A percentile compares a stretch with the other conserved stretches of the same genome.
Evolutionary conservation across 1,284 basidiomycete genomes (phyloP).

Genomic region (Boletus mariae): DNA sequence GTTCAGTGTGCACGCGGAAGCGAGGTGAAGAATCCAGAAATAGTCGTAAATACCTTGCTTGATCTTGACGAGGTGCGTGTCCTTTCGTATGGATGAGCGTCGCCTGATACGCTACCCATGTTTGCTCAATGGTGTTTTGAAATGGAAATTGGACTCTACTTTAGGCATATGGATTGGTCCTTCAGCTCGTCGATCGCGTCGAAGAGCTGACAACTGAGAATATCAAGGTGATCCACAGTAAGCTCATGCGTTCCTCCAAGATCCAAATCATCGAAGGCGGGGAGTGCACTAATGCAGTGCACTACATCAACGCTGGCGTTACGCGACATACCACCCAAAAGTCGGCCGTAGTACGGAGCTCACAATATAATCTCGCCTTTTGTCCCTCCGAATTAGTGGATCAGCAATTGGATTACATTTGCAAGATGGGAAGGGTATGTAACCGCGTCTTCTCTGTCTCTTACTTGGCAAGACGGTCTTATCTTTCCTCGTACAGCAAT

Average conservation of each 20-base stretch:
- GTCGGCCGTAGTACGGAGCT: conserved; percentile 35
- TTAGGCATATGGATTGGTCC: conserved; percentile 25
- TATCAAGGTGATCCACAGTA: conserved; percentile 29
- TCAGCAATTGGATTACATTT: conserved; percentile 40
- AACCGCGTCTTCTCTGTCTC: background rate
- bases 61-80: conserved; percentile 28
- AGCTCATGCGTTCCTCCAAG: conserved; percentile 34
- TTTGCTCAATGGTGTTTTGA: background rate
- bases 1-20: conserved; percentile 23
- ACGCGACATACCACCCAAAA: conserved; percentile 36
- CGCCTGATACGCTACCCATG: background rate
- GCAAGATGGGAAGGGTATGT: conserved; percentile 39
- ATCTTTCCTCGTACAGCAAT: conserved; percentile 26
- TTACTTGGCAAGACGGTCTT: background rate
- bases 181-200: conserved; percentile 23
- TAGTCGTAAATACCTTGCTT: conserved; percentile 15
- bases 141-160: background rate
- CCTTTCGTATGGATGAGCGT: background rate
- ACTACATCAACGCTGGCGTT: conserved; percentile 35
- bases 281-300: conserved; percentile 10
- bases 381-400: conserved; percentile 40
- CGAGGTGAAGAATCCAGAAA: conserved; percentile 22
- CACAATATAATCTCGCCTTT: conserved; percentile 35
- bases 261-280: conserved; percentile 21
- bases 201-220: conserved; percentile 28